Evolutionary conservation across 768 basidiomycete species (phyloP).

Genomic region (Glaciozyma martinii): DNA sequence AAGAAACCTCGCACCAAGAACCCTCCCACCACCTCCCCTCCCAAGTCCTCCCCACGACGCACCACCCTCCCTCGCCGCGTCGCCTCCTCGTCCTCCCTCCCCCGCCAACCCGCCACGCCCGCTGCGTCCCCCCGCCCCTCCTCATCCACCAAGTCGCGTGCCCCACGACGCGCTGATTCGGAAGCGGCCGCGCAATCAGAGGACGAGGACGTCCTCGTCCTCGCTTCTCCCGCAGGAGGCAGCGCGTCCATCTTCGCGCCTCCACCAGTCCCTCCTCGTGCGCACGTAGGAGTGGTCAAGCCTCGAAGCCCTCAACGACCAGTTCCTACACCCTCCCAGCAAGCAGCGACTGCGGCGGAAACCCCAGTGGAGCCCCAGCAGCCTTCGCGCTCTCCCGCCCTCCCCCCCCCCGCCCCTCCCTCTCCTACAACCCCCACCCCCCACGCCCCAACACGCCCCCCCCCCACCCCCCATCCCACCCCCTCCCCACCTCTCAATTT

Average conservation of each 20-base stretch:
- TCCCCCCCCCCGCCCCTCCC: slow-evolving; percentile 44
- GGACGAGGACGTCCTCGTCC: no score
- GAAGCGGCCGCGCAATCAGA: no score
- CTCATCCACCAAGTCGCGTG: slow-evolving; percentile 37
- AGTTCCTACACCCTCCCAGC: no score
- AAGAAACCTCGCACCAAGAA: background rate
- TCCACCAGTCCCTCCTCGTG: no score
- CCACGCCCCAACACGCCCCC: background rate
- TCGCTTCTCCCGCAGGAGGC: no score
- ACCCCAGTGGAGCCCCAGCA: background rate
- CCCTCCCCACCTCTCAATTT: background rate
- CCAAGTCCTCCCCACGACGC: background rate
- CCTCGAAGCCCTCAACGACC: no score
- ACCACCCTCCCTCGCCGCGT: slow-evolving; percentile 46
- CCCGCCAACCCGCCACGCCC: background rate
- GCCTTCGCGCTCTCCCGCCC: slow-evolving; percentile 74
- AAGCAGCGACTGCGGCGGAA: no score
- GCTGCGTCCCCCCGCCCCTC: background rate
- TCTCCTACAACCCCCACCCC: slow-evolving; percentile 37
- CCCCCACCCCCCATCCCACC: background rate
- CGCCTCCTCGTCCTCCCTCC: slow-evolving; percentile 76
- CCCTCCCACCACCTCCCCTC: background rate
- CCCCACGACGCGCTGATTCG: background rate
- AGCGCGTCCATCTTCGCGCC: no score
- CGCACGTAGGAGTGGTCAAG: no score